phyloP scores from a whole-genome alignment of 2,329 filamentous ascomycete species.

The Aschersonia sp. region DNA sequence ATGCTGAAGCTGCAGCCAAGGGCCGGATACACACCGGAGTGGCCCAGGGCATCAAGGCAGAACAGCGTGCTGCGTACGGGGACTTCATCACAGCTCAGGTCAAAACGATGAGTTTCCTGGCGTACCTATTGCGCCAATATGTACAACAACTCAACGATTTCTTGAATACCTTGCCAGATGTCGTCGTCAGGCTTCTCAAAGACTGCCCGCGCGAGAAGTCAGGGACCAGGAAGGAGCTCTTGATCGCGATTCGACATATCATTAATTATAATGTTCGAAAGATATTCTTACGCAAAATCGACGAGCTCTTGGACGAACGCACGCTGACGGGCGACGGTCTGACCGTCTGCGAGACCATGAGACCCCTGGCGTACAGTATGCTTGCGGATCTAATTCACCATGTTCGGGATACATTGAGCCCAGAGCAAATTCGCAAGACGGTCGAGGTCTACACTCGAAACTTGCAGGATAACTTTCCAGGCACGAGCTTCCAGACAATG shows the following conservation, averaged over 20 bases:
- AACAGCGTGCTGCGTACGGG: constrained; percentile 79
- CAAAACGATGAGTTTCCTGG: constrained; percentile 97
- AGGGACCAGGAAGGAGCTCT: constrained; percentile 78
- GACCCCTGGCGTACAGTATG: constrained; percentile 95
- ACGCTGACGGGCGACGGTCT: constrained; percentile 91
- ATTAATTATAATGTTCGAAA: constrained; percentile 98
- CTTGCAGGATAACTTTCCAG: constrained; percentile 86
- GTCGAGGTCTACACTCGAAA: constrained; percentile 97
- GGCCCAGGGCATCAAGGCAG: constrained; percentile 67
- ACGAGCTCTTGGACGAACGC: constrained; percentile 84
- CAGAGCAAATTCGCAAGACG: constrained; percentile 86
- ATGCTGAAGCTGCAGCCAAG: constrained; percentile 66
- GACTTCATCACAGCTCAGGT: constrained; percentile 97
- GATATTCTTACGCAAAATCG: constrained; percentile 88
- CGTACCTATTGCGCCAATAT: constrained; percentile 81
- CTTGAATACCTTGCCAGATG: constrained; percentile 67
- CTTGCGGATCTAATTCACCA: constrained; percentile 96
- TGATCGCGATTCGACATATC: constrained; percentile 94
- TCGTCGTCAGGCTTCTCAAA: constrained; percentile 79
- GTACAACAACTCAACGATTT: constrained; percentile 80
- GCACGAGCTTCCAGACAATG: constrained; percentile 99
- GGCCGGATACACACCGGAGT: constrained; percentile 83
- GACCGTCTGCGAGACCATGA: constrained; percentile 92
- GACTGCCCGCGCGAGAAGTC: constrained; percentile 94
- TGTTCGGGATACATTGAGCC: constrained; percentile 74